phyloP scores from a whole-genome alignment of 768 basidiomycete genomes.

The Pleurotus cornucopiae region DNA sequence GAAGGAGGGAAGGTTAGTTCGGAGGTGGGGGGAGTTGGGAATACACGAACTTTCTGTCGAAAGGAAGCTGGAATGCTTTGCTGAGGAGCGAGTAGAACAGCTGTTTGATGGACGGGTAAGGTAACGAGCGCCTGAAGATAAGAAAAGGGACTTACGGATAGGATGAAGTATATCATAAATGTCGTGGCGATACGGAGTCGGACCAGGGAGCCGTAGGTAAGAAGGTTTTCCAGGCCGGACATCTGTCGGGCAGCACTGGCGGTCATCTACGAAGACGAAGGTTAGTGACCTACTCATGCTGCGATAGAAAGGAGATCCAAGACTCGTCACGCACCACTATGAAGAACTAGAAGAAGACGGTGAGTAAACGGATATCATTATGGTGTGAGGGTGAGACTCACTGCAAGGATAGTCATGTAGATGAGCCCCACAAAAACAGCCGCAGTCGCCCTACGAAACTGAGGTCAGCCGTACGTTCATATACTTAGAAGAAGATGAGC shows the following conservation, averaged over 20 bases:
- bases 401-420: slow-evolving; percentile 42
- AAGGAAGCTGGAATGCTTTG: slow-evolving; percentile 55
- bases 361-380: background rate
- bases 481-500: background rate
- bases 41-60: slow-evolving; percentile 31
- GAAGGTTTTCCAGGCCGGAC: slow-evolving; percentile 27
- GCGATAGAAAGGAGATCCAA: background rate
- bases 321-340: background rate
- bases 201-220: slow-evolving; percentile 28
- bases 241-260: slow-evolving; percentile 27
- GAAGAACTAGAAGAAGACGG: slow-evolving; percentile 13
- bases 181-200: slow-evolving; percentile 24
- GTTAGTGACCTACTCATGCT: too few relatives aligned
- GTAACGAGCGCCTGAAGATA: background rate
- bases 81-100: slow-evolving; percentile 57
- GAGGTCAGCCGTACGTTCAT: background rate
- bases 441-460: slow-evolving; percentile 38
- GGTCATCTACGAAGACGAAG: background rate
- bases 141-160: slow-evolving; percentile 25
- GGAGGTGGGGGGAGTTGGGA: background rate
- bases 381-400: slow-evolving; percentile 1
- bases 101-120: slow-evolving; percentile 20
- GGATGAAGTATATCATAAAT: slow-evolving; percentile 29
- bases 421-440: slow-evolving; percentile 52
- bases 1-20: background rate